phyloP scores from a whole-genome alignment of 371 early-diverging fungal species.

The Mucor ambiguus region DNA sequence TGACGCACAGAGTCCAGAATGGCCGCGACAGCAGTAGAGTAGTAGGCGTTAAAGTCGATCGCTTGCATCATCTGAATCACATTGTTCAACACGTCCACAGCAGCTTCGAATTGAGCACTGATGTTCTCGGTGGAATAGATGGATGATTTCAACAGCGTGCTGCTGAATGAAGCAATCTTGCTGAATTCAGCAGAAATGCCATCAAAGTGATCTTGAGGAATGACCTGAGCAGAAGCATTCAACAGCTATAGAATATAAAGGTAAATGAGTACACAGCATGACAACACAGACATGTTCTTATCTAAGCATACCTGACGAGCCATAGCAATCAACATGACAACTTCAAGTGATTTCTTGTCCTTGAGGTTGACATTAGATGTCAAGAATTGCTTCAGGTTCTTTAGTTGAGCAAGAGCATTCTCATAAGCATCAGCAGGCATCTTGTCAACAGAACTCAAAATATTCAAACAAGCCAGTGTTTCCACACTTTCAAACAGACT shows the following conservation, averaged over 20 bases:
- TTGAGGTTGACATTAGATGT: conserved; percentile 30
- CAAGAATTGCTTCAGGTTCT: conserved; percentile 33
- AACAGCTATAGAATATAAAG: conserved; percentile 18
- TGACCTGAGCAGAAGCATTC: conserved; percentile 22
- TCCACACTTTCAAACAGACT: conserved; percentile 62
- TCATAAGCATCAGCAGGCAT: conserved; percentile 46
- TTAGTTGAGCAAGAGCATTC: conserved; percentile 33
- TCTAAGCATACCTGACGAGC: conserved; percentile 39
- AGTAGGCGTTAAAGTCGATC: conserved; percentile 26
- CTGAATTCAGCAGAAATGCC: conserved; percentile 14
- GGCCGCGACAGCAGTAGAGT: conserved; percentile 21
- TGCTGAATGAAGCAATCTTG: conserved; percentile 11
- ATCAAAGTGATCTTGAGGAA: conserved; percentile 8
- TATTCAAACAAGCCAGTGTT: conserved; percentile 58
- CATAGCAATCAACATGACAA: conserved; percentile 32
- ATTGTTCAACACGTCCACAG: conserved; percentile 3
- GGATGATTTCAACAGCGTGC: conserved; percentile 13
- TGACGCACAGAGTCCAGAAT: conserved; percentile 21
- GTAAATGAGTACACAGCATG: background rate
- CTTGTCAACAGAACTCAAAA: conserved; percentile 46
- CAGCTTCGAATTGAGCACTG: conserved; percentile 19
- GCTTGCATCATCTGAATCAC: conserved; percentile 12
- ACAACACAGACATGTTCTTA: background rate
- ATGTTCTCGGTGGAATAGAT: conserved; percentile 18
- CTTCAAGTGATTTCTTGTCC: conserved; percentile 37